Conservation (phyloP, 352 stramenopile species). For the Globisporangium lucens region DNA sequence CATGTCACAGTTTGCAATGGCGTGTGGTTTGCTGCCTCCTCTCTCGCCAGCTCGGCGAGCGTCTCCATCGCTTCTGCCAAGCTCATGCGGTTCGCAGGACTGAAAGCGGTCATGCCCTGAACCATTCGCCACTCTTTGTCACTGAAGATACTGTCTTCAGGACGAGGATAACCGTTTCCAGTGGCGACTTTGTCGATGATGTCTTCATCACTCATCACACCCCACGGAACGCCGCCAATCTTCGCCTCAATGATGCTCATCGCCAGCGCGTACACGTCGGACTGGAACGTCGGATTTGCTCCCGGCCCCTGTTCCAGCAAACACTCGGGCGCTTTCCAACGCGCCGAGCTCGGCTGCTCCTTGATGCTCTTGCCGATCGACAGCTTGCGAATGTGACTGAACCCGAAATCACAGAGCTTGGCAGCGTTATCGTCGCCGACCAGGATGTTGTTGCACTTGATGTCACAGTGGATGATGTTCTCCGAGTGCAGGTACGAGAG, state of each 20-base stretch:
- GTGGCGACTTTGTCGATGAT: slow-evolving; percentile 17
- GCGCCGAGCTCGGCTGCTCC: slow-evolving; percentile 20
- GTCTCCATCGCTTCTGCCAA: not conserved
- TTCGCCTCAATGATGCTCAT: slow-evolving; percentile 14
- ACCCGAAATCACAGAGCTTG: slow-evolving; percentile 44
- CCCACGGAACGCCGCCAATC: slow-evolving; percentile 3
- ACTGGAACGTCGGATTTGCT: not conserved
- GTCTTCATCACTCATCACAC: not conserved
- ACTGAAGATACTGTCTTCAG: not conserved
- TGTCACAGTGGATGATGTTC: slow-evolving; percentile 76
- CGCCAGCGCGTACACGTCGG: slow-evolving; percentile 10
- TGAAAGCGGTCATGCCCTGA: not conserved
- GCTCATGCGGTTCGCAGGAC: not conserved
- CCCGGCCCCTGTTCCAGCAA: slow-evolving; percentile 19
- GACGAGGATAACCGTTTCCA: not conserved
- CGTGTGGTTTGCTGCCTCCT: not conserved
- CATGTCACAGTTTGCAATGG: not conserved
- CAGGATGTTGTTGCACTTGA: slow-evolving; percentile 86
- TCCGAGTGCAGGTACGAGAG: slow-evolving; percentile 70
- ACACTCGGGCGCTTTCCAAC: slow-evolving; percentile 38
- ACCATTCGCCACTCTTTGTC: slow-evolving; percentile 8
- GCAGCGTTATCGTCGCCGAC: slow-evolving; percentile 34
- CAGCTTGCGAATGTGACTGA: slow-evolving; percentile 18
- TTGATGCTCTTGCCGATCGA: slow-evolving; percentile 28
- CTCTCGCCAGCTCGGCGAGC: not conserved